Conservation (phyloP, 805 yeast species). For the Cyberlindnera subsufficiens region DNA sequence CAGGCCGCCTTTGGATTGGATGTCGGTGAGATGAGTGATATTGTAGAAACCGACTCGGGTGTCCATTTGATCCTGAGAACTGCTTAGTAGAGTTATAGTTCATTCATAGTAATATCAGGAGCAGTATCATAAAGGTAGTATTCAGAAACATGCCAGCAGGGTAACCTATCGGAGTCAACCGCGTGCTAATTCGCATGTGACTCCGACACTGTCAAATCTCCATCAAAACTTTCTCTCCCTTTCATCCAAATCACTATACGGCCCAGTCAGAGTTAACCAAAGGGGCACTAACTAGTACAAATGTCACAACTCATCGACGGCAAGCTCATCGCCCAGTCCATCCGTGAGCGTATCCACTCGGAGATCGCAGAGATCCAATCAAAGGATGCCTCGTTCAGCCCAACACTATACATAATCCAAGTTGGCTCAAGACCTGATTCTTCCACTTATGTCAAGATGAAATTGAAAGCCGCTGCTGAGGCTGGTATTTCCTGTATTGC, state of each 20-base stretch:
- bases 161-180: not conserved
- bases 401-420: constrained; percentile 78
- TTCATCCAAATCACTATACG: not conserved
- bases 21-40: constrained; percentile 76
- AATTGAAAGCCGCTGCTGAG: constrained; percentile 81
- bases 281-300: too few species aligned
- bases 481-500: constrained; percentile 70
- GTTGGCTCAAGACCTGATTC: constrained; percentile 91
- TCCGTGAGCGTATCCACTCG: constrained; percentile 45
- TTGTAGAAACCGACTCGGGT: constrained; percentile 88
- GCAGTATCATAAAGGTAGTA: not conserved
- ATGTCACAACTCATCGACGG: constrained; percentile 45
- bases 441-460: constrained; percentile 85
- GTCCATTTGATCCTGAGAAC: constrained; percentile 84
- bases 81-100: constrained; percentile 30
- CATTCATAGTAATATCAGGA: too few species aligned
- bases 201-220: not conserved
- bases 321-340: constrained; percentile 45
- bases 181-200: not conserved
- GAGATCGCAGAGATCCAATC: constrained; percentile 43
- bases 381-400: constrained; percentile 49
- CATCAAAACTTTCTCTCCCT: not conserved
- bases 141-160: not conserved
- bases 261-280: too few species aligned
- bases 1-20: constrained; percentile 76